These are phyloP conservation scores for Melanogaster broomeanus DNA, from an alignment of 768 basidiomycete species.

Conservation along the genomic window DNA sequence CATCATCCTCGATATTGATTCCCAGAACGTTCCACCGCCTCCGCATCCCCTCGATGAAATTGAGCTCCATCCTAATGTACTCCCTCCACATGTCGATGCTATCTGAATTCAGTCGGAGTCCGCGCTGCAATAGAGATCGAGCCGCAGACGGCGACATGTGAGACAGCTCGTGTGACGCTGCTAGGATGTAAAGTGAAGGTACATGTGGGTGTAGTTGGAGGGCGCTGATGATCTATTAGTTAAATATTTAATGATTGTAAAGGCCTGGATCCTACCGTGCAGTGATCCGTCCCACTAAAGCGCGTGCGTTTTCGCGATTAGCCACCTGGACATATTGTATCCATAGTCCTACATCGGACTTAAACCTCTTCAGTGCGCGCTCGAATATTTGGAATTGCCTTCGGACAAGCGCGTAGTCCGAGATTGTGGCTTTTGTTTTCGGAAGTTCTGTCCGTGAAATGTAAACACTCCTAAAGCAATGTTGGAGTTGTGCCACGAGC, in stretches of 20 bases:
- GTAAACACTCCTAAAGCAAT: not conserved
- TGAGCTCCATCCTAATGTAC: constrained; percentile 88
- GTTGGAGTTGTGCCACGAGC: not conserved
- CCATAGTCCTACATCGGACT: constrained; percentile 85
- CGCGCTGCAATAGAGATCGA: constrained; percentile 81
- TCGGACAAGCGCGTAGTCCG: constrained; percentile 82
- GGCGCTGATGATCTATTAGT: constrained; percentile 51
- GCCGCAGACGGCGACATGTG: constrained; percentile 76
- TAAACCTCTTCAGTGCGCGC: constrained; percentile 86
- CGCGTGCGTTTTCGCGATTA: constrained; percentile 74
- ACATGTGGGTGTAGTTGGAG: constrained; percentile 84
- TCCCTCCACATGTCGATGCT: constrained; percentile 83
- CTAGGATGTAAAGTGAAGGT: constrained; percentile 78
- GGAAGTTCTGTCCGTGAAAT: constrained; percentile 28
- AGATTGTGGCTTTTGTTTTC: constrained; percentile 56
- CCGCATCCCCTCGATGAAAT: constrained; percentile 78
- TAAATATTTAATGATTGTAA: not conserved
- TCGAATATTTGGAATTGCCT: constrained; percentile 90
- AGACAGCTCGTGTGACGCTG: constrained; percentile 80
- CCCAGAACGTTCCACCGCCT: constrained; percentile 82
- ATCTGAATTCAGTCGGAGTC: constrained; percentile 74
- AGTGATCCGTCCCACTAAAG: constrained; percentile 78
- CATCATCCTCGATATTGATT: constrained; percentile 37
- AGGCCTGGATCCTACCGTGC: constrained; percentile 58
- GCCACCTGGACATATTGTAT: constrained; percentile 86